Conservation (phyloP, 2,329 filamentous ascomycete genomes). For the Aspergillus sp. region DNA sequence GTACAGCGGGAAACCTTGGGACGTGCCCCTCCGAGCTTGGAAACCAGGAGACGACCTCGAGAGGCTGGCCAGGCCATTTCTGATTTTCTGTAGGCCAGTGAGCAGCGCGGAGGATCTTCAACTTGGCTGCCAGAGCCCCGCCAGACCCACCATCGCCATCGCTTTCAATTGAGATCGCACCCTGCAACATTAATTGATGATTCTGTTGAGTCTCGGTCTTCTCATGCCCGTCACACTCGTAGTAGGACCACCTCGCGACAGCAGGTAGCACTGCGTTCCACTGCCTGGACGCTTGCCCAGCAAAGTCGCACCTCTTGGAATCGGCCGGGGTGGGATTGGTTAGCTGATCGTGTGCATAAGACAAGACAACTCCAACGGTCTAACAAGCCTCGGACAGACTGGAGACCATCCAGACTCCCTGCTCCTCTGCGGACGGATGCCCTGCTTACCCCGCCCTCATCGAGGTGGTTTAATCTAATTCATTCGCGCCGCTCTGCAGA, state of each 20-base stretch:
- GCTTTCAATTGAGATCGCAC: conserved; percentile 16
- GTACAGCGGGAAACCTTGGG: neutral
- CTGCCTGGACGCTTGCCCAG: neutral
- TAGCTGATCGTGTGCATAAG: conserved; percentile 11
- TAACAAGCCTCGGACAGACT: conserved; percentile 12
- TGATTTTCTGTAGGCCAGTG: conserved; percentile 17
- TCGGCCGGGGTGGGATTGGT: conserved; percentile 5
- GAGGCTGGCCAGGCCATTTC: conserved; percentile 12
- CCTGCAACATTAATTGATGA: neutral
- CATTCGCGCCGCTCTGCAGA: neutral
- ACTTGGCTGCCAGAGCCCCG: conserved; percentile 20
- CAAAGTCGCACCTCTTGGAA: conserved; percentile 1
- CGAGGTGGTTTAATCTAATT: conserved; percentile 12
- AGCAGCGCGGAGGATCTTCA: conserved; percentile 25
- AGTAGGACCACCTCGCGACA: conserved; percentile 3
- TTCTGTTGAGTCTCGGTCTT: too few species aligned
- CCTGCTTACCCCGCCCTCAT: conserved; percentile 19
- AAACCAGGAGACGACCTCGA: conserved; percentile 6
- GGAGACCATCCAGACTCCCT: conserved; percentile 17
- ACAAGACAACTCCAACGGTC: conserved; percentile 9
- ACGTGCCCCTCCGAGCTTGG: neutral
- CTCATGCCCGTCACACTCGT: conserved; percentile 17
- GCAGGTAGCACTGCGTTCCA: neutral
- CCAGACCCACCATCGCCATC: conserved; percentile 19
- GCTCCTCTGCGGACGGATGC: neutral